Percentiles rank a stretch among this genome's conserved stretches.
Conservation (phyloP, 257 asterid species). For the Salvia rosmarinus region DNA sequence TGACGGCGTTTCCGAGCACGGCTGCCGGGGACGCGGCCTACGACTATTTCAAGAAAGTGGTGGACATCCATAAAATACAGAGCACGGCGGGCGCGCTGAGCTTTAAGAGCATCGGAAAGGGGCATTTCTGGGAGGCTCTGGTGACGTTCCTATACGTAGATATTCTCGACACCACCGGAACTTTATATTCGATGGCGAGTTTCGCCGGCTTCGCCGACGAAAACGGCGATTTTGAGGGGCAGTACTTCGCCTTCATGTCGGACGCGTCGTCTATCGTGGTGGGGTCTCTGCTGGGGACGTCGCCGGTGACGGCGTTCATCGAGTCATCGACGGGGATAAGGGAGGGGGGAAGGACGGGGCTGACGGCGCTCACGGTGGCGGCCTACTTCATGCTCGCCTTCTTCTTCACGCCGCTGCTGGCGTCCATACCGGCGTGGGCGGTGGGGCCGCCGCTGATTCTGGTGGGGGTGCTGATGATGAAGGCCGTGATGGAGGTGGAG, state of each 20-base stretch:
- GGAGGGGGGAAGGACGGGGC: slow-evolving; percentile 93
- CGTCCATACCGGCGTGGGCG: slow-evolving; percentile 96
- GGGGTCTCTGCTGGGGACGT: slow-evolving; percentile 85
- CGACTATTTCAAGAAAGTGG: slow-evolving; percentile 64
- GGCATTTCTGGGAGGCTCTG: slow-evolving; percentile 80
- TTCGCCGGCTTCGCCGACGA: slow-evolving; percentile 82
- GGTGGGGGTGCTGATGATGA: slow-evolving; percentile 99
- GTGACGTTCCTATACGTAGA: slow-evolving; percentile 83
- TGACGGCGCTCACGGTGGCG: slow-evolving; percentile 91
- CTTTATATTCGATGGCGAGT: slow-evolving; percentile 81
- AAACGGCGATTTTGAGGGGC: slow-evolving; percentile 83
- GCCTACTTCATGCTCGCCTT: slow-evolving; percentile 73
- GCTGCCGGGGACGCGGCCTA: slow-evolving; percentile 66
- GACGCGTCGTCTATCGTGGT: slow-evolving; percentile 81
- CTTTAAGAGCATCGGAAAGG: slow-evolving; percentile 63
- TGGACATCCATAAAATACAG: slow-evolving; percentile 71
- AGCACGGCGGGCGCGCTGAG: slow-evolving; percentile 85
- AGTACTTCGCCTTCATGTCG: slow-evolving; percentile 89
- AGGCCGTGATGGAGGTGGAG: slow-evolving; percentile 84
- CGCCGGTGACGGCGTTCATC: slow-evolving; percentile 84
- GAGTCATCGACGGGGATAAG: slow-evolving; percentile 96
- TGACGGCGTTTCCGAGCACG: slow-evolving; percentile 68
- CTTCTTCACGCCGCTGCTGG: slow-evolving; percentile 89
- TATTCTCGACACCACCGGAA: slow-evolving; percentile 85
- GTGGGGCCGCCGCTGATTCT: slow-evolving; percentile 94